phyloP scores from a whole-genome alignment of 257 asterid species.

The Fraxinus americana region DNA sequence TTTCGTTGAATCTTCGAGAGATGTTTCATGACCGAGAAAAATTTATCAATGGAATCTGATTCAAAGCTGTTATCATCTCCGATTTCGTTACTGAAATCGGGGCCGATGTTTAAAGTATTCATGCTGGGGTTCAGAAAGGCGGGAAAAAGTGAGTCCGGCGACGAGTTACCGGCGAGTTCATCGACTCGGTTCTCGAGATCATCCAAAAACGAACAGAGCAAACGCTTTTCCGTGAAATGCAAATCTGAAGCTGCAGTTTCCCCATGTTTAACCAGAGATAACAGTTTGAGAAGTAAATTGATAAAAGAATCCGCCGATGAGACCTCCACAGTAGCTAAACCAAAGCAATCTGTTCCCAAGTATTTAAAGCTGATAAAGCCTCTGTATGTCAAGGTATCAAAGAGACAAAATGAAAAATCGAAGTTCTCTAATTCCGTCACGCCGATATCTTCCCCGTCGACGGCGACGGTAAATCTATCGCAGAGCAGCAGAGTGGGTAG shows the following conservation, averaged over 20 bases:
- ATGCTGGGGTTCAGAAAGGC: conserved; percentile 43
- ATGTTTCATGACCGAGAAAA: conserved; percentile 39
- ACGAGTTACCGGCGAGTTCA: conserved; percentile 39
- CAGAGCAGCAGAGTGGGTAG: conserved; percentile 54
- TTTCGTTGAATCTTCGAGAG: conserved; percentile 51
- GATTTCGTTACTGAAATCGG: conserved; percentile 52
- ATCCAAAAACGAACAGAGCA: conserved; percentile 41
- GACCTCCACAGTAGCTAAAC: conserved; percentile 21
- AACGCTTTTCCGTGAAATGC: conserved; percentile 32
- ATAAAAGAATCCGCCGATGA: conserved; percentile 40
- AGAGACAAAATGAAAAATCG: conserved; percentile 35
- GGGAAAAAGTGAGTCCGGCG: conserved; percentile 29
- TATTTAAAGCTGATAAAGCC: conserved; percentile 76
- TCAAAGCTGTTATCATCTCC: conserved; percentile 56
- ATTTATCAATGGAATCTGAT: conserved; percentile 24
- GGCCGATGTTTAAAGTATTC: conserved; percentile 51
- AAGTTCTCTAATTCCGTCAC: conserved; percentile 38
- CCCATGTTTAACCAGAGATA: conserved; percentile 37
- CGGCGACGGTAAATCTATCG: conserved; percentile 38
- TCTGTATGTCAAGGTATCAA: conserved; percentile 54
- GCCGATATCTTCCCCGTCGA: conserved; percentile 60
- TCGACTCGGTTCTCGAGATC: conserved; percentile 34
- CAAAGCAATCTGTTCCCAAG: conserved; percentile 49
- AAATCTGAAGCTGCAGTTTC: conserved; percentile 24
- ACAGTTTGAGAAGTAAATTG: conserved; percentile 65